These are phyloP conservation scores for Helicostylum pulchrum DNA, from an alignment of 192 early-diverging fungal species.

Conservation along the genomic window DNA sequence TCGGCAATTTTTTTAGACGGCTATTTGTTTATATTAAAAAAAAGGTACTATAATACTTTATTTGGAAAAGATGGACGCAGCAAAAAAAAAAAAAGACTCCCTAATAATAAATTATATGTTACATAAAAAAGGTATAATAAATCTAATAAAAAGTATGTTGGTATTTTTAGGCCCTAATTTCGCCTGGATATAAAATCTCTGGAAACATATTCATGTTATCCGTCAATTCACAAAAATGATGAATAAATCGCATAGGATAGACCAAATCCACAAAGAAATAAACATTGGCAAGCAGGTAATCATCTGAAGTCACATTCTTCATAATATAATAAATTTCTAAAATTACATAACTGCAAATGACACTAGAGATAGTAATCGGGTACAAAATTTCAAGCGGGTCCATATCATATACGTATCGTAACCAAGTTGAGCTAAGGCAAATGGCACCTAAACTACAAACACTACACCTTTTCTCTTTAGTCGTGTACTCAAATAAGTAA, in stretches of 20 bases:
- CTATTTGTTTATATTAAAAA: no score
- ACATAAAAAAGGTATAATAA: no score
- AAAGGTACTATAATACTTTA: no score
- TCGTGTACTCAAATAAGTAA: no score
- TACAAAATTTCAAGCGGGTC: conserved; percentile 24
- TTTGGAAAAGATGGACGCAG: no score
- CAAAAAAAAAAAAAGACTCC: no score
- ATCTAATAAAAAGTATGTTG: no score
- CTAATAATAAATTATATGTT: no score
- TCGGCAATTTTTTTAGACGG: no score
- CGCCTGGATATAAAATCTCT: conserved; percentile 17
- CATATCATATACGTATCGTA: conserved; percentile 13
- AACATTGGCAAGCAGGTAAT: conserved; percentile 27
- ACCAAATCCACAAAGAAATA: conserved; percentile 30
- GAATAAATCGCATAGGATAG: conserved; percentile 38
- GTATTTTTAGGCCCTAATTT: no score
- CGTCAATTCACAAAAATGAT: conserved; percentile 34
- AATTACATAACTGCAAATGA: conserved; percentile 26
- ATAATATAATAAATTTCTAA: conserved; percentile 32
- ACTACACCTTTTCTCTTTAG: conserved; percentile 11
- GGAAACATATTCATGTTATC: conserved; percentile 23
- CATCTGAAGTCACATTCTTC: conserved; percentile 21
- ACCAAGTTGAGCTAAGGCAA: conserved; percentile 20
- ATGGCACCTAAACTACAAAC: conserved; percentile 19
- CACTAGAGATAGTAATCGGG: conserved; percentile 17